Conservation (phyloP, 2,329 filamentous ascomycete species). For the Zymoseptoria passerinii region DNA sequence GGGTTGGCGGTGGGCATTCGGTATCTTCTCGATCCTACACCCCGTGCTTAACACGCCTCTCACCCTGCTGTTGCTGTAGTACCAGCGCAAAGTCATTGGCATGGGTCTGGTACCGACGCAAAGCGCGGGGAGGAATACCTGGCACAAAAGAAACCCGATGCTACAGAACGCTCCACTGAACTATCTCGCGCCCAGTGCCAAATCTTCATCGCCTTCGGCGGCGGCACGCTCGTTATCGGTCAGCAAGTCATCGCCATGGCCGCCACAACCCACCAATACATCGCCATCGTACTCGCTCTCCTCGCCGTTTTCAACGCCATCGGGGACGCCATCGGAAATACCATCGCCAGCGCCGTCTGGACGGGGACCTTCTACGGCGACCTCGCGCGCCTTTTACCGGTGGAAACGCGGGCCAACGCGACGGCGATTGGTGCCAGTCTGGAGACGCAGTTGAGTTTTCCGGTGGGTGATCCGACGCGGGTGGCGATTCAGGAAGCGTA, state of each 20-base stretch:
- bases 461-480: conserved; percentile 5
- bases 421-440: conserved; percentile 4
- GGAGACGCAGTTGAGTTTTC: conserved; percentile 7
- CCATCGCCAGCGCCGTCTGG: conserved; percentile 21
- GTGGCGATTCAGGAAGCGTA: conserved; percentile 8
- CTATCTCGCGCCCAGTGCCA: conserved; percentile 35
- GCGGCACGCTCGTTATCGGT: conserved; percentile 50
- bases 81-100: conserved; percentile 19
- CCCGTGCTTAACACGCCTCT: conserved; percentile 20
- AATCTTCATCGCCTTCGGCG: conserved; percentile 51
- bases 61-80: conserved; percentile 16
- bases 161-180: not conserved
- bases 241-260: conserved; percentile 55
- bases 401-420: conserved; percentile 5
- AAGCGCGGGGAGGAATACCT: conserved; percentile 14
- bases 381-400: conserved; percentile 11
- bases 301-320: conserved; percentile 17
- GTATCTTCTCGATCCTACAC: conserved; percentile 25
- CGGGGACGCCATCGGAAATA: conserved; percentile 48
- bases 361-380: conserved; percentile 18
- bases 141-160: not conserved
- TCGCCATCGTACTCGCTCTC: conserved; percentile 21
- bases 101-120: conserved; percentile 16
- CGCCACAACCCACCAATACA: conserved; percentile 29
- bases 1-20: conserved; percentile 27